phyloP scores from a whole-genome alignment of 2,329 filamentous ascomycete species.

The Diaporthe nobilis region DNA sequence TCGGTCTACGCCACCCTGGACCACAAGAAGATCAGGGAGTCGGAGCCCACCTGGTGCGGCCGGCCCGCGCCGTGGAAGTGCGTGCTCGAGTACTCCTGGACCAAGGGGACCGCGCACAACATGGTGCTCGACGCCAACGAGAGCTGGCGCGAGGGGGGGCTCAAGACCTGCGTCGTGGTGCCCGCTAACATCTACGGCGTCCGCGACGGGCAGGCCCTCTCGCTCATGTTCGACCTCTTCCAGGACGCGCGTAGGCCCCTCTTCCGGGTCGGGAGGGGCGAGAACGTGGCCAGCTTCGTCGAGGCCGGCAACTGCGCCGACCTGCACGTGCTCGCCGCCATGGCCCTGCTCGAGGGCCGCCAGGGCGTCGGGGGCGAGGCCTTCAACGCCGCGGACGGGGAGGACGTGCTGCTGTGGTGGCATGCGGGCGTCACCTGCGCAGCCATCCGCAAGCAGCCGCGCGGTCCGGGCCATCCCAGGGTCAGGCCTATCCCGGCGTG shows the following conservation, averaged over 20 bases:
- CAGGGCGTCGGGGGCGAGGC: conserved; percentile 50
- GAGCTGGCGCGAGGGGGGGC: conserved; percentile 44
- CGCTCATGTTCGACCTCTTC: conserved; percentile 45
- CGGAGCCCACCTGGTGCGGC: conserved; percentile 44
- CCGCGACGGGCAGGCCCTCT: conserved; percentile 48
- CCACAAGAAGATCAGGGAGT: conserved; percentile 46
- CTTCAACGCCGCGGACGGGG: conserved; percentile 54
- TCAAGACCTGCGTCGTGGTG: conserved; percentile 48
- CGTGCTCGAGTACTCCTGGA: conserved; percentile 47
- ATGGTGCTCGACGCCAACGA: conserved; percentile 47
- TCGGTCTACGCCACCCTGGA: conserved; percentile 49
- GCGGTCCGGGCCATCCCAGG: not conserved
- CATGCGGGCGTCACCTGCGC: conserved; percentile 48
- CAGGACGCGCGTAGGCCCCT: conserved; percentile 29
- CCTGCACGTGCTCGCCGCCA: conserved; percentile 49
- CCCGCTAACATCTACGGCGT: conserved; percentile 53
- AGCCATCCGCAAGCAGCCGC: conserved; percentile 35
- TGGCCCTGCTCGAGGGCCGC: conserved; percentile 45
- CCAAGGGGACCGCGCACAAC: conserved; percentile 52
- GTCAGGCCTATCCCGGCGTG: conserved; percentile 46
- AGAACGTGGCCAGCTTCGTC: conserved; percentile 48
- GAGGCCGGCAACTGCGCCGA: conserved; percentile 48
- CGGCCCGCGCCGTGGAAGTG: conserved; percentile 26
- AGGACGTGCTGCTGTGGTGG: conserved; percentile 51
- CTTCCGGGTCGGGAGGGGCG: conserved; percentile 45